Evolutionary conservation across 1,139 yeast species (phyloP), one percentile per base, ranked within the genome.

Genomic region (Debaryomyces udenii): DNA sequence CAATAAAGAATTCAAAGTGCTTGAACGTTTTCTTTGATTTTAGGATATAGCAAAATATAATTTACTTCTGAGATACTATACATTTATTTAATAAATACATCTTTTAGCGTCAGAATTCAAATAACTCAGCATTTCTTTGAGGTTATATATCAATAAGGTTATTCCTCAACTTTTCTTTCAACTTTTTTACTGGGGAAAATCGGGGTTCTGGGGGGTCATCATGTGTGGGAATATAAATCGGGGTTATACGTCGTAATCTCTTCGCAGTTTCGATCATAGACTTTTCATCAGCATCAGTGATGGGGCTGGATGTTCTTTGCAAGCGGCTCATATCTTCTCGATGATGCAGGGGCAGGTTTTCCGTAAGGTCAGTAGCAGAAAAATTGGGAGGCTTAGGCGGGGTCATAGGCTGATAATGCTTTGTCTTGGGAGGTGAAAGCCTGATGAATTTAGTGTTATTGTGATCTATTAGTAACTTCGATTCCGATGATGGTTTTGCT

Each of bases 181-280:
- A 48, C 38, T 56, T 61, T 27, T 52, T 47, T 7, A 60, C 57
- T 1, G 76, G 74, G 0, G 75, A 68, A 41, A 66, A 60, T 40
- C 50, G 52, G 2, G 71, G 66, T 32, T 61, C 62, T 20, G 46
- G 46, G 18, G 46, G 34, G n/a, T 59, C 62, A 16, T 59, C 66
- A 9, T 62, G 64, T 1, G 59, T 56, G 1, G 77, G 77, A 20
- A 72, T 58, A 41, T 59, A 55, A 6, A 72, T 68, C 1, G 78
- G 78, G 6, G 66, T 65, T 27, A 72, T 71, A 36, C 61, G 53
- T 34, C 69, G 53, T 35, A 68, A 48, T 30, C 53, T 51, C 46
- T 71, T 72, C 1, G 78, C 78, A 3, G 65, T 70, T 27, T 64
- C 73, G 11, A 71, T 61, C 1, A 57, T 41, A 2, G 57, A 53